Evolutionary conservation across 352 stramenopile genomes (phyloP).

Genomic region (Halophytophthora polymorphica): DNA sequence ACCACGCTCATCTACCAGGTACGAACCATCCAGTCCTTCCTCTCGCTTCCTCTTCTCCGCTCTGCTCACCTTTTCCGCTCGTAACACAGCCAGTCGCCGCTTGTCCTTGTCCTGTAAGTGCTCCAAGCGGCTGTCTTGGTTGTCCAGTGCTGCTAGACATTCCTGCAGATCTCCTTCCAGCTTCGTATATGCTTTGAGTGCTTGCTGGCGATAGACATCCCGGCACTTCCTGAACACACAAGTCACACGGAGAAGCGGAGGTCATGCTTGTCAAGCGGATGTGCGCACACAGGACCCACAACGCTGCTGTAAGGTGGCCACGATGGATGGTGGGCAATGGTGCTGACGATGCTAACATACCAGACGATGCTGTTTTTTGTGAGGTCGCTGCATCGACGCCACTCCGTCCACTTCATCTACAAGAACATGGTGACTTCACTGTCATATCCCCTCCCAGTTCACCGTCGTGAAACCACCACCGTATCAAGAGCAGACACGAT

Average conservation of each 20-base stretch:
- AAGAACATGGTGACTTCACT: not conserved
- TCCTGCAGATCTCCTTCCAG: constrained; percentile 10
- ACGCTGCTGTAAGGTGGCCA: not conserved
- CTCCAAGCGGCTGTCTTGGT: constrained; percentile 1
- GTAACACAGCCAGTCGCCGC: constrained; percentile 4
- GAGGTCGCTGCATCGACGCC: constrained; percentile 7
- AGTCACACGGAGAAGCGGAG: too few relatives aligned
- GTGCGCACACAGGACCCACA: not conserved
- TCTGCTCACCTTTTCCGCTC: constrained; percentile 24
- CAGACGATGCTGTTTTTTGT: constrained; percentile 20
- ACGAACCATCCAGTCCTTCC: too few relatives aligned
- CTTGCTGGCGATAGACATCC: constrained; percentile 22
- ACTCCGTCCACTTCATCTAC: constrained; percentile 27
- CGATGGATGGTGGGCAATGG: not conserved
- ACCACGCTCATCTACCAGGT: too few relatives aligned
- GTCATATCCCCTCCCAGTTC: not conserved
- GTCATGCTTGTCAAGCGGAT: not conserved
- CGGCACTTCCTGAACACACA: constrained; percentile 16
- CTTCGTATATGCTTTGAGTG: constrained; percentile 6
- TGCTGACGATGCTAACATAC: constrained; percentile 8
- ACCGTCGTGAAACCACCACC: too few relatives aligned
- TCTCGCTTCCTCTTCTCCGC: not conserved
- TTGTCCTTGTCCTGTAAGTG: constrained; percentile 1
- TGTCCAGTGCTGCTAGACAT: constrained; percentile 7
- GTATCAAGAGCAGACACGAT: too few relatives aligned